Percentiles rank a stretch among this genome's conserved stretches.
These are phyloP conservation scores for Crataegus laevigata DNA, from an alignment of 306 rosid genomes.

Conservation along the genomic window DNA sequence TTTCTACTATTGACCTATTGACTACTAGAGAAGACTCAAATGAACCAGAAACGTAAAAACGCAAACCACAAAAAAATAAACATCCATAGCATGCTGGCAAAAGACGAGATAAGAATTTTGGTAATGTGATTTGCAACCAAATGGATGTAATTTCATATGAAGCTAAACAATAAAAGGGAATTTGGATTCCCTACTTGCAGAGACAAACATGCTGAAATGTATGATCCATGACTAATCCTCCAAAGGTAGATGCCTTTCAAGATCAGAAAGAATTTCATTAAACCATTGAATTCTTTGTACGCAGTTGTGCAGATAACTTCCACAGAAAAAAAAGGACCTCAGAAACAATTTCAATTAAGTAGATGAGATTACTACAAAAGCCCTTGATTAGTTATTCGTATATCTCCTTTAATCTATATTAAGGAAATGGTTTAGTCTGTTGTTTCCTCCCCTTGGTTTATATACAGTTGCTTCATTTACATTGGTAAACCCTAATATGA, in stretches of 20 bases:
- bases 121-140: not conserved
- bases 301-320: too few species aligned
- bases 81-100: not conserved
- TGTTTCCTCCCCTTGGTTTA: too few species aligned
- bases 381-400: too few species aligned
- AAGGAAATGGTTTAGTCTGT: too few species aligned
- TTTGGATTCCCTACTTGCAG: slow-evolving; percentile 20
- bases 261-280: slow-evolving; percentile 37
- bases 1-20: not conserved
- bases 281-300: not conserved
- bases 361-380: too few species aligned
- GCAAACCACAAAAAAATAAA: not conserved
- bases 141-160: slow-evolving; percentile 1
- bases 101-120: not conserved
- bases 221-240: slow-evolving; percentile 31
- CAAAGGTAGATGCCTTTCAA: slow-evolving; percentile 32
- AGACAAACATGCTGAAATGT: slow-evolving; percentile 2
- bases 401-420: too few species aligned
- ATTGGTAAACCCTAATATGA: too few species aligned
- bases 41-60: not conserved
- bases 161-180: slow-evolving; percentile 2
- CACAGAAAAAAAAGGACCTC: too few species aligned
- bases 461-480: too few species aligned
- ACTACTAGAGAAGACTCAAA: too few species aligned
- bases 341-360: too few species aligned